A percentile compares a stretch with the other conserved stretches of the same genome.
phyloP scores from a whole-genome alignment of 768 basidiomycete species.

The Leccinellum albellum region DNA sequence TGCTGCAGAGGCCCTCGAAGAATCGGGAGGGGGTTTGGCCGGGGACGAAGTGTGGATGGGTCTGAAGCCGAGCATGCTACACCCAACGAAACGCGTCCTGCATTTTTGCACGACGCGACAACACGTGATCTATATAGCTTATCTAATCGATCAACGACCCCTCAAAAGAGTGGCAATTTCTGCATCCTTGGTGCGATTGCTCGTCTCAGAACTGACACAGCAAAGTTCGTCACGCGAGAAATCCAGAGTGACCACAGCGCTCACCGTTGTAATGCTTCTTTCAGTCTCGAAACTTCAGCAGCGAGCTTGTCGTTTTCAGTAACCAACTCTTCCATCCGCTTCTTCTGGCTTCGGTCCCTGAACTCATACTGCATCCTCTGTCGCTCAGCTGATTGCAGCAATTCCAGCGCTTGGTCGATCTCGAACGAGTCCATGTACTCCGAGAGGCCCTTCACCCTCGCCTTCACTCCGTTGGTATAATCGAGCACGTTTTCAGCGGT shows the following conservation, averaged over 20 bases:
- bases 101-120: conserved; percentile 25
- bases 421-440: conserved; percentile 30
- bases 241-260: background rate
- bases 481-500: conserved; percentile 26
- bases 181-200: conserved; percentile 7
- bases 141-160: conserved; percentile 18
- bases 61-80: conserved; percentile 42
- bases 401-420: conserved; percentile 11
- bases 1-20: conserved; percentile 38
- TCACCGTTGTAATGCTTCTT: conserved; percentile 17
- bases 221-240: background rate
- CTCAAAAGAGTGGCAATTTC: background rate
- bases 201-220: conserved; percentile 6
- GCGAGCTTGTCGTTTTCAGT: conserved; percentile 15
- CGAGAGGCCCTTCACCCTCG: conserved; percentile 20
- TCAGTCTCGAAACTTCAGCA: conserved; percentile 15
- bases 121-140: conserved; percentile 24
- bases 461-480: conserved; percentile 19
- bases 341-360: conserved; percentile 22
- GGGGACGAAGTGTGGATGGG: conserved; percentile 50
- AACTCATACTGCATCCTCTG: conserved; percentile 23
- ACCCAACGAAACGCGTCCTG: conserved; percentile 11
- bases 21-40: conserved; percentile 34
- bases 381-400: conserved; percentile 17
- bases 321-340: conserved; percentile 18